A percentile compares a stretch with the other conserved stretches of the same genome.
phyloP scores from a whole-genome alignment of 129 eudicot species.

The Saussurea involucrata region DNA sequence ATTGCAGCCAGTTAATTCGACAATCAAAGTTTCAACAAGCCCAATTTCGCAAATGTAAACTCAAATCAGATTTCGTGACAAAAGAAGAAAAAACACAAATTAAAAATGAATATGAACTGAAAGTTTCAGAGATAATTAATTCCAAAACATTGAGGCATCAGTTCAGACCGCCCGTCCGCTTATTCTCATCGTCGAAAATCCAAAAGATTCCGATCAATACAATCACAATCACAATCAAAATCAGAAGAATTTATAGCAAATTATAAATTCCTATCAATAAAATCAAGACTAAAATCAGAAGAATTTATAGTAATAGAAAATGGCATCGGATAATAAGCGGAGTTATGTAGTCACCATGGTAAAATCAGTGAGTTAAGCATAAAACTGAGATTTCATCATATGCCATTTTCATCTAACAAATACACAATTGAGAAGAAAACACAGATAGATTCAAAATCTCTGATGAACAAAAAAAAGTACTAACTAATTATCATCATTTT shows the following conservation, averaged over 20 bases:
- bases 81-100: background rate
- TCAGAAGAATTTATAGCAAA: background rate
- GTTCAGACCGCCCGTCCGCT: conserved; percentile 87
- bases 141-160: conserved; percentile 61
- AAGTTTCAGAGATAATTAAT: conserved; percentile 38
- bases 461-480: background rate
- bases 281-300: background rate
- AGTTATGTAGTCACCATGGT: conserved; percentile 31
- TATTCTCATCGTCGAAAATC: conserved; percentile 32
- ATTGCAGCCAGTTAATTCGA: background rate
- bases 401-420: conserved; percentile 13
- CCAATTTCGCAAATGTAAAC: background rate
- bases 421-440: background rate
- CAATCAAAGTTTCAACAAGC: background rate
- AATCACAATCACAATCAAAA: background rate
- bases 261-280: background rate
- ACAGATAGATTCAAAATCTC: background rate
- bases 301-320: background rate
- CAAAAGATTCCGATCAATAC: too few relatives aligned
- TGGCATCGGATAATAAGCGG: conserved; percentile 71
- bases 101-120: background rate
- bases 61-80: background rate
- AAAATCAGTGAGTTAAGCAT: conserved; percentile 29
- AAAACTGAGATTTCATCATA: conserved; percentile 28
- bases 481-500: background rate